These are phyloP conservation scores for Mariannaea sp. DNA, from an alignment of 2,329 filamentous ascomycete species.

Conservation along the genomic window DNA sequence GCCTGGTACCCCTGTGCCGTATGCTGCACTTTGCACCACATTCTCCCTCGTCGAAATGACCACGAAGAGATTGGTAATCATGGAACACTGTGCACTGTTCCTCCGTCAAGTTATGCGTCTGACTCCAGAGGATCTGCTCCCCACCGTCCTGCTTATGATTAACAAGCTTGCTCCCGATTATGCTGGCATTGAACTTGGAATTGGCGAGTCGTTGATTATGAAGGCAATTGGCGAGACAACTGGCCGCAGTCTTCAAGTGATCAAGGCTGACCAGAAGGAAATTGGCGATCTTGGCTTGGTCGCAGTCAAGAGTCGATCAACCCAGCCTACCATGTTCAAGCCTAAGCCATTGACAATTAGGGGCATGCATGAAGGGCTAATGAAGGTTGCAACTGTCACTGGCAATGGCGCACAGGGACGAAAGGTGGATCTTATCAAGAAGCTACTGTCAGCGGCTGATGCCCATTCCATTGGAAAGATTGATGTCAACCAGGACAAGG, in stretches of 20 bases:
- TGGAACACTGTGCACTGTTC: conserved; percentile 87
- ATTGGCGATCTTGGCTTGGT: conserved; percentile 95
- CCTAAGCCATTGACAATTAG: conserved; percentile 87
- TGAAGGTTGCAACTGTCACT: conserved; percentile 84
- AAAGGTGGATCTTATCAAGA: conserved; percentile 95
- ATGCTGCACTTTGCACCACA: conserved; percentile 90
- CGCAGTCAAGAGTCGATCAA: conserved; percentile 92
- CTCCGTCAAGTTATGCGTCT: conserved; percentile 91
- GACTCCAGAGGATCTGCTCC: conserved; percentile 84
- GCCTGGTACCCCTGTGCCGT: conserved; percentile 84
- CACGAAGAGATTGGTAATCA: conserved; percentile 85
- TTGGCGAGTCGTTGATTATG: conserved; percentile 98
- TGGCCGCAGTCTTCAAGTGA: conserved; percentile 82
- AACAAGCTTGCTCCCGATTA: conserved; percentile 98
- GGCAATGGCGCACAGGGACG: conserved; percentile 87
- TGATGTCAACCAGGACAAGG: conserved; percentile 90
- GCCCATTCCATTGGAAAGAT: conserved; percentile 74
- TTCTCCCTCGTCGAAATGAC: conserved; percentile 96
- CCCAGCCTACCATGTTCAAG: conserved; percentile 98
- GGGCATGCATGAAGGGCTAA: conserved; percentile 84
- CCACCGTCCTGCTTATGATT: conserved; percentile 93
- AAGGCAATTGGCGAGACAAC: conserved; percentile 96
- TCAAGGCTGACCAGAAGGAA: conserved; percentile 94
- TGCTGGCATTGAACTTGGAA: conserved; percentile 94
- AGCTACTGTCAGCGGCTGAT: conserved; percentile 90